Evolutionary conservation across 306 rosid species (phyloP), one percentile per base, ranked within the genome.

Genomic region (Begonia masoniana): DNA sequence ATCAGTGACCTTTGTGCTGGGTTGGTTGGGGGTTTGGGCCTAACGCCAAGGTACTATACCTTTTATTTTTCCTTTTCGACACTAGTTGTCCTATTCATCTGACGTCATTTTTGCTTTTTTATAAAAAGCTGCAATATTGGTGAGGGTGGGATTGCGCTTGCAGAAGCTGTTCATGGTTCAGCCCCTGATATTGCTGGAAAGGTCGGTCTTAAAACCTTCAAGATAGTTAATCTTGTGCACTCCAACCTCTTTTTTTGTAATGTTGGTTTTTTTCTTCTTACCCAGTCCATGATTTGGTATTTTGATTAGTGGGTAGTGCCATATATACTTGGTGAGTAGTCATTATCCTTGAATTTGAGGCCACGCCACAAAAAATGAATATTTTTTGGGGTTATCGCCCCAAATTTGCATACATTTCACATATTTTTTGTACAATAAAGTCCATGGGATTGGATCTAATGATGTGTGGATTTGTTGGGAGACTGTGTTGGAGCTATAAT

Each of bases 1-100:
- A 92, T 92, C 48, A 92, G 99, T 64, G 99, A 92, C 63, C 99
- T 92, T 60, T 92, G 99, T 62, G 99, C 99, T 58, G 99, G 99
- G 57, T 75, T 92, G 81, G 50, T 92, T 51, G 99, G 99, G n/a
- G 99, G 99, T 35, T 71, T 92, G 71, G 99, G 99, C 59, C 76
- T 92, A 71, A 92, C 99, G 26, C 99, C 99, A 48, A 92, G 99
- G 99, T 79, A 71, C 14, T 45, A 43, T 3, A 39, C 42, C 13
- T 35, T 9, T n/a, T 23, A 42, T 43, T 50, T 54, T 50, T 17
- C 13, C 13, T 50, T 60, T 46, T 50, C 2, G 19, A n/a, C 43
- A 35, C 19, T 15, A 16, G 11, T 41, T 50, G 14, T 21, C 4
- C 53, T 41, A 41, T 3, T 55, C 63, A 35, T 75, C 77, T 72